Conservation (phyloP, 1,139 yeast genomes). For the Suhomyces wounanorum region DNA sequence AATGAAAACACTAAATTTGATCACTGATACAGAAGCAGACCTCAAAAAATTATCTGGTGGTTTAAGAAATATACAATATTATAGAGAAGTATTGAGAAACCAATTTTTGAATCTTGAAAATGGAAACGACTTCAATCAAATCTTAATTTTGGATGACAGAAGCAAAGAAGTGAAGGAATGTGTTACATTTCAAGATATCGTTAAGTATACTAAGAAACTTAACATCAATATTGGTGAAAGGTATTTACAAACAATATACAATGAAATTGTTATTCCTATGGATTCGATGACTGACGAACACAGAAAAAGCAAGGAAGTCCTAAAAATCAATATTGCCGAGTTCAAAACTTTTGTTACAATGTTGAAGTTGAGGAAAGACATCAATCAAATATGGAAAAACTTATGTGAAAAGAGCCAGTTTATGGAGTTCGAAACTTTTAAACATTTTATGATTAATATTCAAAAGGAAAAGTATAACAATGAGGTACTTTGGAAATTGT, state of each 20-base stretch:
- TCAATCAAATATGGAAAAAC: conserved; percentile 29
- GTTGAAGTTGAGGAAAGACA: conserved; percentile 39
- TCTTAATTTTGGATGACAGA: conserved; percentile 30
- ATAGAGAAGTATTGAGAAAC: conserved; percentile 33
- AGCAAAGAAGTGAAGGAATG: conserved; percentile 32
- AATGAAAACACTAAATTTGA: conserved; percentile 64
- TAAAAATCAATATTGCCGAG: conserved; percentile 58
- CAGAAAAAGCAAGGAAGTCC: not conserved
- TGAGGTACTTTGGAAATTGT: conserved; percentile 37
- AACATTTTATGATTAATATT: conserved; percentile 44
- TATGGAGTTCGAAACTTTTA: conserved; percentile 48
- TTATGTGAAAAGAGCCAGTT: conserved; percentile 33
- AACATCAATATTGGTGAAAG: conserved; percentile 58
- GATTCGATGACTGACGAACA: not conserved
- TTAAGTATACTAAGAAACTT: conserved; percentile 62
- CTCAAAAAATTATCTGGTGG: conserved; percentile 55
- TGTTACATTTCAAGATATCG: conserved; percentile 68
- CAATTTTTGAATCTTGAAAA: conserved; percentile 28
- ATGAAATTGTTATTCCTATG: conserved; percentile 40
- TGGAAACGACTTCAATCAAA: not conserved
- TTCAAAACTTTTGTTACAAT: conserved; percentile 70
- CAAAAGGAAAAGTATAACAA: conserved; percentile 52
- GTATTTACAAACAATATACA: conserved; percentile 41
- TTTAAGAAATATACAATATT: conserved; percentile 57
- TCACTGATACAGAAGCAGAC: conserved; percentile 67